These are phyloP conservation scores for Thalassia testudinum DNA, from an alignment of 116 monocot genomes.

Conservation along the genomic window DNA sequence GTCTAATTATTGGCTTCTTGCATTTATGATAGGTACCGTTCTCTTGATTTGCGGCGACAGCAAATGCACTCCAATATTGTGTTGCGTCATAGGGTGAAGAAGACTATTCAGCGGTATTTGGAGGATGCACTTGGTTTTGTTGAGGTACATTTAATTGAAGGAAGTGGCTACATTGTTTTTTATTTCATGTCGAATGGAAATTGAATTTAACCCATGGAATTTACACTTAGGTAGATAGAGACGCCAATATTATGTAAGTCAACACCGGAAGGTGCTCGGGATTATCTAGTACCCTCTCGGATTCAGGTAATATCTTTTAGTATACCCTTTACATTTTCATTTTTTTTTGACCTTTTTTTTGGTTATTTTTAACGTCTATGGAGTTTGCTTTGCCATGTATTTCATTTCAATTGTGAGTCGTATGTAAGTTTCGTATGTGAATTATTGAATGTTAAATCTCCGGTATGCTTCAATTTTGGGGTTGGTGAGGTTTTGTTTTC, in stretches of 20 bases:
- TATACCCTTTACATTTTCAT: too few relatives aligned
- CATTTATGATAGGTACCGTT: slow-evolving; percentile 33
- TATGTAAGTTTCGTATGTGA: too few relatives aligned
- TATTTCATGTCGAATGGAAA: not conserved
- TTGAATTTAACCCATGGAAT: not conserved
- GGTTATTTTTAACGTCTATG: too few relatives aligned
- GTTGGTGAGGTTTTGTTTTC: too few relatives aligned
- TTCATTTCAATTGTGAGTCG: too few relatives aligned
- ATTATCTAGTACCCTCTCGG: slow-evolving; percentile 97
- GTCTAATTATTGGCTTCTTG: not conserved
- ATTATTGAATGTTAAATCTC: too few relatives aligned
- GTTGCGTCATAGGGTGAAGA: slow-evolving; percentile 46
- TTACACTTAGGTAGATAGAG: slow-evolving; percentile 81
- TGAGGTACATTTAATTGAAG: slow-evolving; percentile 10
- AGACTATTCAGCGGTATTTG: slow-evolving; percentile 15
- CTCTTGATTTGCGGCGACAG: slow-evolving; percentile 70
- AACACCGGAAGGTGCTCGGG: slow-evolving; percentile 98
- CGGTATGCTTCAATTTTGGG: too few relatives aligned
- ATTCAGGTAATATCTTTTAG: too few relatives aligned
- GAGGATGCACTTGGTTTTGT: slow-evolving; percentile 26
- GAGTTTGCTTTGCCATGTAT: too few relatives aligned
- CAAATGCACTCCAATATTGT: slow-evolving; percentile 85
- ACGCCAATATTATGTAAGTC: slow-evolving; percentile 95
- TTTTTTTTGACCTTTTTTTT: too few relatives aligned
- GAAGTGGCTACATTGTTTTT: not conserved